phyloP scores from a whole-genome alignment of 192 early-diverging fungal species.

The Geosiphon pyriformis region DNA sequence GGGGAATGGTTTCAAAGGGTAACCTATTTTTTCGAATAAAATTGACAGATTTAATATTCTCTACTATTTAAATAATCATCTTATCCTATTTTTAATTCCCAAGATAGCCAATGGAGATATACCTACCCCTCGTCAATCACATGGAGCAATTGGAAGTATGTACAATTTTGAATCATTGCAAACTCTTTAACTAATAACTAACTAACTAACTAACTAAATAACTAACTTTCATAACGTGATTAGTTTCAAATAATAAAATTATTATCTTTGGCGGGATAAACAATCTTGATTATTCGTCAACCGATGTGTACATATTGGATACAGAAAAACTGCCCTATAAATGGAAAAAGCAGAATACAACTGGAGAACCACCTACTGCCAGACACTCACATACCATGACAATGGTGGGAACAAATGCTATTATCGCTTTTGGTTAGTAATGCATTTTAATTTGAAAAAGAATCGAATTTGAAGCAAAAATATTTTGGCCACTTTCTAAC shows the following conservation, averaged over 20 bases:
- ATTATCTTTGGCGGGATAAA: constrained; percentile 11
- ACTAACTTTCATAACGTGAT: background rate
- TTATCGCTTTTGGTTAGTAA: constrained; percentile 15
- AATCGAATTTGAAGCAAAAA: too few relatives aligned
- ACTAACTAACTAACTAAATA: too few relatives aligned
- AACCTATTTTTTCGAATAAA: too few relatives aligned
- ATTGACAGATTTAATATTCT: too few relatives aligned
- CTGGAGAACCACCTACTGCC: background rate
- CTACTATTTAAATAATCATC: too few relatives aligned
- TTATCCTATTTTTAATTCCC: too few relatives aligned
- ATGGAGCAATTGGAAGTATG: constrained; percentile 14
- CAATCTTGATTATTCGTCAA: background rate
- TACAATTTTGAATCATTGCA: background rate
- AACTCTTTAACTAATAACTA: background rate
- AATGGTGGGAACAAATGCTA: constrained; percentile 5
- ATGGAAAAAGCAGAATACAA: background rate
- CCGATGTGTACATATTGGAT: background rate
- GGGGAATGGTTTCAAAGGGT: too few relatives aligned
- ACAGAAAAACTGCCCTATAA: too few relatives aligned
- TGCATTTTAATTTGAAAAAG: too few relatives aligned
- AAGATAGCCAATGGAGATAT: background rate
- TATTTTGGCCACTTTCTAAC: too few relatives aligned
- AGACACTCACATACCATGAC: constrained; percentile 11
- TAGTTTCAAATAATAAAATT: background rate
- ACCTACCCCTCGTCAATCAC: background rate